Percentiles rank a stretch among this genome's conserved stretches.
These are phyloP conservation scores for Testicularia cyperi DNA, from an alignment of 1,284 basidiomycete species.

Conservation along the genomic window DNA sequence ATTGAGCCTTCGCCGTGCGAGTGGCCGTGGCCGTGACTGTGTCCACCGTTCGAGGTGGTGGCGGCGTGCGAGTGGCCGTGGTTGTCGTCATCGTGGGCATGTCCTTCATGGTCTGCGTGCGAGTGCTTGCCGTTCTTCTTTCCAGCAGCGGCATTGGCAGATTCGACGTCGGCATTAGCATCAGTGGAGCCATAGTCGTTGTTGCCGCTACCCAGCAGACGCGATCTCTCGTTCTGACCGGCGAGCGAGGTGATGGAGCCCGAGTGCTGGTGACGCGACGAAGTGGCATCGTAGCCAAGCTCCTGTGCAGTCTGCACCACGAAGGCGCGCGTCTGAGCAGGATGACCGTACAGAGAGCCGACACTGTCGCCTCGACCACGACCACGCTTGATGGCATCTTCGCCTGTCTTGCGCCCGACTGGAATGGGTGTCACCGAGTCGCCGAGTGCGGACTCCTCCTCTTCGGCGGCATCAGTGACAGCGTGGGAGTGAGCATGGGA, in stretches of 20 bases:
- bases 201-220: slow-evolving; percentile 17
- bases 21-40: slow-evolving; percentile 63
- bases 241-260: slow-evolving; percentile 16
- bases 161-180: slow-evolving; percentile 35
- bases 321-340: slow-evolving; percentile 81
- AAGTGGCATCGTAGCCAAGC: slow-evolving; percentile 63
- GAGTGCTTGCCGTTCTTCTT: slow-evolving; percentile 39
- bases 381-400: slow-evolving; percentile 7
- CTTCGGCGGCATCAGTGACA: slow-evolving; percentile 5
- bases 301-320: slow-evolving; percentile 85
- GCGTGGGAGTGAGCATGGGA: slow-evolving; percentile 29
- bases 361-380: slow-evolving; percentile 35
- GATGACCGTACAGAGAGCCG: slow-evolving; percentile 72
- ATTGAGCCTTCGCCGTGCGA: slow-evolving; percentile 69
- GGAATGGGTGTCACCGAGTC: slow-evolving; percentile 6
- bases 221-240: slow-evolving; percentile 10
- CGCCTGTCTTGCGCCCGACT: slow-evolving; percentile 14
- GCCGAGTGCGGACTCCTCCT: slow-evolving; percentile 7
- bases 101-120: slow-evolving; percentile 8
- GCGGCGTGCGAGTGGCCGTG: slow-evolving; percentile 31
- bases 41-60: slow-evolving; percentile 48
- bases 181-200: slow-evolving; percentile 31
- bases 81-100: slow-evolving; percentile 26
- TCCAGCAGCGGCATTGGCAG: slow-evolving; percentile 20
- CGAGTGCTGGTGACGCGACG: slow-evolving; percentile 20